A percentile compares a stretch with the other conserved stretches of the same genome.
Conservation (phyloP, 352 stramenopile genomes). For the Blastocystis sp. region DNA sequence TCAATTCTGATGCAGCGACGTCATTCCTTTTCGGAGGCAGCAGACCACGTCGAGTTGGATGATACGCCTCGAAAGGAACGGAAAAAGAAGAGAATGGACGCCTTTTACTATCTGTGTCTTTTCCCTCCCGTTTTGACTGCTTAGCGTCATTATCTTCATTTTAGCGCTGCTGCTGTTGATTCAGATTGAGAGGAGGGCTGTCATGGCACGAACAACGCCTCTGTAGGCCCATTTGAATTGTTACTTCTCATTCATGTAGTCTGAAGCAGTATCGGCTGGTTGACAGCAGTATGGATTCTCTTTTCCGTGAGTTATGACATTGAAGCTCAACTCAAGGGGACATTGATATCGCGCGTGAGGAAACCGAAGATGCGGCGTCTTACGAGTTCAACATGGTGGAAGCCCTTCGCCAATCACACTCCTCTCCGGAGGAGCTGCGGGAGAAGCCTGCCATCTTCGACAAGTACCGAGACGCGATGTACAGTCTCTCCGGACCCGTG, state of each 20-base stretch:
- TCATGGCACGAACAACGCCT: not conserved
- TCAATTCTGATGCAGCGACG: not conserved
- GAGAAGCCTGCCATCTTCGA: conserved; percentile 15
- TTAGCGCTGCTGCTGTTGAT: not conserved
- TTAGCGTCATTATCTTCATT: not conserved
- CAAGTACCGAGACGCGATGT: conserved; percentile 14
- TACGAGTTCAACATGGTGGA: not conserved
- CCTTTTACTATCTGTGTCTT: not conserved
- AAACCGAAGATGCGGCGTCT: not conserved
- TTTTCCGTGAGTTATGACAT: not conserved
- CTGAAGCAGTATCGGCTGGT: not conserved
- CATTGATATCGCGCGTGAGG: too few relatives aligned
- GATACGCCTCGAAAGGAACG: not conserved
- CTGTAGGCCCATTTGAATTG: not conserved
- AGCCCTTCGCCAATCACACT: not conserved
- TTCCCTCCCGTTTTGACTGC: not conserved
- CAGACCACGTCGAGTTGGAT: not conserved
- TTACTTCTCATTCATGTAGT: not conserved
- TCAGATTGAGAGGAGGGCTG: not conserved
- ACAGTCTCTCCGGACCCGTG: not conserved
- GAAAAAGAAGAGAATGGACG: not conserved
- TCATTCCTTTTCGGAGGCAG: not conserved
- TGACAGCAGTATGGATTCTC: not conserved
- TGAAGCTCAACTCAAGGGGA: too few relatives aligned
- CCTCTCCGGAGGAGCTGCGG: not conserved